These are phyloP conservation scores for Alternaria ventricosa DNA, from an alignment of 2,329 filamentous ascomycete genomes.

Conservation along the genomic window DNA sequence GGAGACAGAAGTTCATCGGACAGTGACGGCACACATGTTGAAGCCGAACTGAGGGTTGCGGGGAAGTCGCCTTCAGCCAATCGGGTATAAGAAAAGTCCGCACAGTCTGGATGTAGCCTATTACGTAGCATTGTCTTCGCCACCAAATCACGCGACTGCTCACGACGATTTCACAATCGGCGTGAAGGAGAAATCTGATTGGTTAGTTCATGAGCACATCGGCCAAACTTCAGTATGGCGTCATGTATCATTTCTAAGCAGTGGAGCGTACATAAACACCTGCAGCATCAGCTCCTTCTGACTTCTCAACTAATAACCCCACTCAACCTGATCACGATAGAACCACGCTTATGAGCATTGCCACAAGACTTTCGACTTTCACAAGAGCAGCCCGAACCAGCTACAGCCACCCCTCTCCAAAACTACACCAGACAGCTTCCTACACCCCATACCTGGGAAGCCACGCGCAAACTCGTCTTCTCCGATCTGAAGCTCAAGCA, in stretches of 20 bases:
- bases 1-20: neutral
- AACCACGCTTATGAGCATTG: neutral
- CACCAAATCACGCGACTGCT: slow-evolving; percentile 5
- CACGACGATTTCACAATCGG: neutral
- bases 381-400: neutral
- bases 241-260: slow-evolving; percentile 38
- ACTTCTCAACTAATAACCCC: neutral
- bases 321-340: neutral
- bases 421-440: neutral
- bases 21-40: slow-evolving; percentile 9
- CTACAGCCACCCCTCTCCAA: neutral
- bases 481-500: neutral
- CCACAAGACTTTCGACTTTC: neutral
- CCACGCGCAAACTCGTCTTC: neutral
- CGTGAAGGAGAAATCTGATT: slow-evolving; percentile 18
- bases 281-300: neutral
- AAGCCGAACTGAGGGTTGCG: slow-evolving; percentile 2
- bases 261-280: slow-evolving; percentile 14
- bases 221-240: slow-evolving; percentile 23
- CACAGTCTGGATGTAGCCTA: neutral
- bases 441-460: neutral
- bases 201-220: slow-evolving; percentile 16
- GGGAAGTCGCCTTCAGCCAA: slow-evolving; percentile 11
- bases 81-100: slow-evolving; percentile 9
- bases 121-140: slow-evolving; percentile 5